Evolutionary conservation across 2,329 filamentous ascomycete species (phyloP), one percentile per base, ranked within the genome.

Genomic region (Neofusicoccum sp.): DNA sequence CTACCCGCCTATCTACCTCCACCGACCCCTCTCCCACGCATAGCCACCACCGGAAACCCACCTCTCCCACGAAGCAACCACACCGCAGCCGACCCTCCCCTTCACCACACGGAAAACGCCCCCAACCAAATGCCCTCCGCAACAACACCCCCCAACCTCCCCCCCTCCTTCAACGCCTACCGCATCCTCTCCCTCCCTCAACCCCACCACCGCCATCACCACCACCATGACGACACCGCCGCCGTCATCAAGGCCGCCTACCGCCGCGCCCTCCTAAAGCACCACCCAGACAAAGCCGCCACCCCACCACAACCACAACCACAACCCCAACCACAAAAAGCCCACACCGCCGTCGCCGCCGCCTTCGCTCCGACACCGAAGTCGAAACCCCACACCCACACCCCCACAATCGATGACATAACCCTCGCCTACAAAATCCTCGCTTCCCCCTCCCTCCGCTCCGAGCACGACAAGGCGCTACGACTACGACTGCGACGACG

Each of bases 201-300:
- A 6, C 58, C 58, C 12, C 40, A 41, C 8, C 53, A 44, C 12
- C 45, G 9, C n/a, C 44, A 30, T 8, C 7, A 30, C 12, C 45
- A 20, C n/a, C 44, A 30, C 24, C 7, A 30, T 24, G 1, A 16
- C 57, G 16, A 4, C 56, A 36, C 53, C 38, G 12, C 41, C 24
- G 28, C 43, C 34, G 45, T 30, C 9, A 31, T 66, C 36, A 65
- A 63, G 36, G 33, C 34, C 12, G 84, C 84, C 8, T 87, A 87
- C 69, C 82, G 81, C 62, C 78, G 75, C 49, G 82, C 84, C 6
- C 75, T 88, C 26, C 76, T 87, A 4, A 70, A 71, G 28, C 77
- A 86, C 65, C 85, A 88, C 68, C 85, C 85, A 0, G 85, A 88
- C 72, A 86, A 86, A 69, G 53, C 63, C 20, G 28, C 62, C 30